Evolutionary conservation across 179 eudicot species (phyloP), one percentile per base, ranked within the genome.

Genomic region (Heliamphora pulchella): DNA sequence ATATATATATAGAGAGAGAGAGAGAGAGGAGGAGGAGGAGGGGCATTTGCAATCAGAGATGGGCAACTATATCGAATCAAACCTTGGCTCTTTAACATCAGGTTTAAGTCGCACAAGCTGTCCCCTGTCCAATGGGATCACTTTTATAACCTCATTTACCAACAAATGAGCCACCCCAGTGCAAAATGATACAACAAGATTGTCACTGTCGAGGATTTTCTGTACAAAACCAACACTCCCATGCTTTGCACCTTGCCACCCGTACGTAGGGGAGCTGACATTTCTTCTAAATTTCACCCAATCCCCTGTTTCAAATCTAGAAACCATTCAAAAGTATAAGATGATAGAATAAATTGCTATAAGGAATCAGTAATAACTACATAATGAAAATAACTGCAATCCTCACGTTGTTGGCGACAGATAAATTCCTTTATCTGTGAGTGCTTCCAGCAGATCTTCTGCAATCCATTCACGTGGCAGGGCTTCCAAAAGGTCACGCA

Each of bases 381-480:
- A 17, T 2, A 61, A 58, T 46, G 41, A 59, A 20, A 76, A 41
- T n/a, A 76, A n/a, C 8, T 8, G 62, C 69, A 71, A 41, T 75
- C 74, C 96, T 90, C 87, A 94, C 98, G 86, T 84, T 79, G 97
- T 94, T 78, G 93, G 92, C 82, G 93, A 93, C 82, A 94, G 83
- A 81, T 90, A 91, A 81, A 93, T 88, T 79, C 93, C 94, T 86
- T 87, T 91, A 83, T 83, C 84, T 54, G 65, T 46, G 74, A 94
- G 91, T 66, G 96, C 96, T 81, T 94, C 97, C 91, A 89, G 87
- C 80, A 94, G 86, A 80, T 93, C 94, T 87, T 93, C 98, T 46
- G 97, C 91, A 80, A 94, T 91, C 97, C 97, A 94, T 82, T 94
- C 97, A 67, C 98, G 91, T 11, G 97, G 98, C 83, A 94, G 94